Base-by-base conservation (phyloP, 2,329 filamentous ascomycete species). In the Proliferodiscus dingleyae region DNA sequence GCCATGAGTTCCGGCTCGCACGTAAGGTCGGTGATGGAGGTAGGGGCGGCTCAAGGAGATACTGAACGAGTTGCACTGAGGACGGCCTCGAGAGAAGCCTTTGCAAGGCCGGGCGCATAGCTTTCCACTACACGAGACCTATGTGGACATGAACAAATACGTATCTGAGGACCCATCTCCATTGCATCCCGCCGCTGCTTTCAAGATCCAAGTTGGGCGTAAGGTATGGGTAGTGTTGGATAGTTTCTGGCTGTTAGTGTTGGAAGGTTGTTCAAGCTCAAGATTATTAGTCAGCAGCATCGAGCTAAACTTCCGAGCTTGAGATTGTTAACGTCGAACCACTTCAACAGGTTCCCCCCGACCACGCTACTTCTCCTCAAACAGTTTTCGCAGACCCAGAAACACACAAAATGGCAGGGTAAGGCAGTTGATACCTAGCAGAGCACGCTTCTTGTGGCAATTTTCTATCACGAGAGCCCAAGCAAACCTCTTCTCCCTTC, bases 341-440 rank as follows among this genome's bases (percentile, higher is more conserved):
- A 56, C 36, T 23, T 38, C 38, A 37, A 30, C 28, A 32, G 45
- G 28, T n/a, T n/a, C n/a, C n/a, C n/a, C n/a, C n/a, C n/a, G n/a
- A n/a, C 29, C 29, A n/a, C 28, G 34, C 50, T 38, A n/a, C 37
- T 28, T 33, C 34, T 37, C 37, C 46, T 47, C 40, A 38, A 41
- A 23, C 21, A 22, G 22, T 42, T 16, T 28, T 40, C 48, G 37
- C 41, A 39, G 36, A 53, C 47, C n/a, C n/a, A n/a, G n/a, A n/a
- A 37, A 52, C 48, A 55, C 26, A 46, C 54, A 58, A 50, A 61
- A 61, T 61, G 58, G 56, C 61, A 58, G 61, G 61, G 61, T 63
- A 56, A 44, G 59, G 53, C n/a, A n/a, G n/a, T n/a, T n/a, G n/a
- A n/a, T n/a, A n/a, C n/a, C n/a, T n/a, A n/a, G n/a, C n/a, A n/a